Conservation (phyloP, 768 basidiomycete species). For the Fomitopsis serialis region DNA sequence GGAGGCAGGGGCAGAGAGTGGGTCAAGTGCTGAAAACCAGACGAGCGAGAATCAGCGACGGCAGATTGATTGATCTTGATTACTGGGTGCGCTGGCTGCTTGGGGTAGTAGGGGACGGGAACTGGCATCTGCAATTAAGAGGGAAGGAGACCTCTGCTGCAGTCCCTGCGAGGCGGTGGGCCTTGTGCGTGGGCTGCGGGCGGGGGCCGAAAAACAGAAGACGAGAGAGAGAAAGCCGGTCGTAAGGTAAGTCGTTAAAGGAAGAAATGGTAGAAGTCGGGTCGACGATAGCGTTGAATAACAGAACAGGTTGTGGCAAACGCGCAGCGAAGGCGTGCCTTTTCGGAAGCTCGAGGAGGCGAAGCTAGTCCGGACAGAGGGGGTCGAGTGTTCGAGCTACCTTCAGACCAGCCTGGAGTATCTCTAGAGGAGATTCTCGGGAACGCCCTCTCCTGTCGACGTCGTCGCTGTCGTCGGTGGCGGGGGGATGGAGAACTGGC, state of each 20-base stretch:
- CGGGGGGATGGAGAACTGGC: slow-evolving; percentile 28
- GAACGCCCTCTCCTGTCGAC: slow-evolving; percentile 30
- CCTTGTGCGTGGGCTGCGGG: slow-evolving; percentile 28
- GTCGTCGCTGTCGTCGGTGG: slow-evolving; percentile 39
- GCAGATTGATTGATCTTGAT: slow-evolving; percentile 51
- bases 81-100: slow-evolving; percentile 57
- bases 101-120: slow-evolving; percentile 63
- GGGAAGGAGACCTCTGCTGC: slow-evolving; percentile 28
- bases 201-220: slow-evolving; percentile 32
- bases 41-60: slow-evolving; percentile 32
- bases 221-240: slow-evolving; percentile 38
- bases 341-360: slow-evolving; percentile 39
- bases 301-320: slow-evolving; percentile 49
- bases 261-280: slow-evolving; percentile 18
- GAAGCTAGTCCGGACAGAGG: slow-evolving; percentile 14
- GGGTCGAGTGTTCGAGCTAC: slow-evolving; percentile 14
- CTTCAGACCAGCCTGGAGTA: slow-evolving; percentile 22
- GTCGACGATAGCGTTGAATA: slow-evolving; percentile 24
- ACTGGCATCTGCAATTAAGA: slow-evolving; percentile 72
- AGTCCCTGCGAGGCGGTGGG: slow-evolving; percentile 13
- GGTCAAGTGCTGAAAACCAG: slow-evolving; percentile 49
- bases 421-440: slow-evolving; percentile 16
- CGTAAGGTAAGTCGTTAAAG: slow-evolving; percentile 73
- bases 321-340: slow-evolving; percentile 94
- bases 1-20: slow-evolving; percentile 56